Conservation (phyloP, 2,329 filamentous ascomycete genomes). For the Lasiodiplodia hormozganensis region DNA sequence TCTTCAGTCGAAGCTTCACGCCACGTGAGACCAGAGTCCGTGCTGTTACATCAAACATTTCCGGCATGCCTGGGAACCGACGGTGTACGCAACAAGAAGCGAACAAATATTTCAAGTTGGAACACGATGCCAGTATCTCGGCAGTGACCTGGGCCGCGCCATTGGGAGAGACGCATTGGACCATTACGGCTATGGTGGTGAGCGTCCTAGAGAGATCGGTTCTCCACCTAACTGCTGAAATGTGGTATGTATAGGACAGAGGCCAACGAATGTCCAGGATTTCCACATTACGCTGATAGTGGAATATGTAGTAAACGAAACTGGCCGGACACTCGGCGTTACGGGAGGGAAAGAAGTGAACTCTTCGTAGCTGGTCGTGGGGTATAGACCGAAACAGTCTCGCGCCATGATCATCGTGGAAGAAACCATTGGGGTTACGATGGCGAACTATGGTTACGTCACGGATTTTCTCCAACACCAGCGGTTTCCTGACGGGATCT, state of each 20-base stretch:
- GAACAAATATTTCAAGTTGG: neutral
- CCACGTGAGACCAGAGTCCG: neutral
- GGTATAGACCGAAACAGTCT: neutral
- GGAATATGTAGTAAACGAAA: neutral
- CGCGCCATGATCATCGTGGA: neutral
- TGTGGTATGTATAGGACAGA: neutral
- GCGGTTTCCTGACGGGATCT: too few species aligned
- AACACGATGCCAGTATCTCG: neutral
- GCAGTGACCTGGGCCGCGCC: neutral
- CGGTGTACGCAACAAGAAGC: neutral
- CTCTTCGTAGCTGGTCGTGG: neutral
- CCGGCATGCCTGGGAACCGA: neutral
- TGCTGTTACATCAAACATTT: neutral
- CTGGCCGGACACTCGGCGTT: neutral
- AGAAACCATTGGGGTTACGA: neutral
- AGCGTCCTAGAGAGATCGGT: neutral
- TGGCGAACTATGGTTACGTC: neutral
- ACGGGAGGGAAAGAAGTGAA: neutral
- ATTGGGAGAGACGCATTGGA: neutral
- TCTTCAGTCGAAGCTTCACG: neutral
- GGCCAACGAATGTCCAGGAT: neutral
- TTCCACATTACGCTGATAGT: neutral
- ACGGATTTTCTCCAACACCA: neutral
- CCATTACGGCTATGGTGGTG: neutral
- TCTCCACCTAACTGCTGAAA: too few species aligned